These are phyloP conservation scores for Funneliformis geosporum DNA, from an alignment of 192 early-diverging fungal genomes.

Conservation along the genomic window DNA sequence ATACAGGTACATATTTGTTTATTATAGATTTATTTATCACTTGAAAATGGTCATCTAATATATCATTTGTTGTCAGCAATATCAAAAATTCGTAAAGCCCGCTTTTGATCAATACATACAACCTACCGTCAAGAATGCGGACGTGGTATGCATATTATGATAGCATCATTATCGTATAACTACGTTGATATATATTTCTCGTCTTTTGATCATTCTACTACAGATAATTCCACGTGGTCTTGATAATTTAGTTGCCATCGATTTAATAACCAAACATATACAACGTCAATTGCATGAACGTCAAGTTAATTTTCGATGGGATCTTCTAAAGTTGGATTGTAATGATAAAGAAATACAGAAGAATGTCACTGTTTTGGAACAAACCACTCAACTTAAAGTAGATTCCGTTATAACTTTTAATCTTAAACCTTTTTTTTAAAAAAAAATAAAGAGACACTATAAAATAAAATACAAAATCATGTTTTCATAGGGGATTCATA, in stretches of 20 bases:
- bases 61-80: slow-evolving; percentile 59
- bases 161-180: neutral
- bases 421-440: neutral
- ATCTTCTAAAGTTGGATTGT: slow-evolving; percentile 46
- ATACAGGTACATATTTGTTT: slow-evolving; percentile 51
- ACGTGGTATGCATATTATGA: slow-evolving; percentile 57
- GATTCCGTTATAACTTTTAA: neutral
- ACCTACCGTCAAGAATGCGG: slow-evolving; percentile 92
- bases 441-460: neutral
- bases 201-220: slow-evolving; percentile 25
- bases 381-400: slow-evolving; percentile 59
- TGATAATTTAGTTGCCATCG: slow-evolving; percentile 90
- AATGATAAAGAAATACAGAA: slow-evolving; percentile 40
- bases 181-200: neutral
- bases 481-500: slow-evolving; percentile 67
- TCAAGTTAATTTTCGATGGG: slow-evolving; percentile 58
- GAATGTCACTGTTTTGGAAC: slow-evolving; percentile 51
- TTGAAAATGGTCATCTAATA: neutral
- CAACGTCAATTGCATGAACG: slow-evolving; percentile 79
- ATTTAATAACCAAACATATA: slow-evolving; percentile 89
- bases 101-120: slow-evolving; percentile 89
- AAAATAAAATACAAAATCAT: neutral
- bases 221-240: slow-evolving; percentile 89
- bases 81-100: slow-evolving; percentile 91
- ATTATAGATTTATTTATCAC: neutral